Base-by-base conservation (phyloP, 2,329 filamentous ascomycete species). In the Stenocarpella maydis region DNA sequence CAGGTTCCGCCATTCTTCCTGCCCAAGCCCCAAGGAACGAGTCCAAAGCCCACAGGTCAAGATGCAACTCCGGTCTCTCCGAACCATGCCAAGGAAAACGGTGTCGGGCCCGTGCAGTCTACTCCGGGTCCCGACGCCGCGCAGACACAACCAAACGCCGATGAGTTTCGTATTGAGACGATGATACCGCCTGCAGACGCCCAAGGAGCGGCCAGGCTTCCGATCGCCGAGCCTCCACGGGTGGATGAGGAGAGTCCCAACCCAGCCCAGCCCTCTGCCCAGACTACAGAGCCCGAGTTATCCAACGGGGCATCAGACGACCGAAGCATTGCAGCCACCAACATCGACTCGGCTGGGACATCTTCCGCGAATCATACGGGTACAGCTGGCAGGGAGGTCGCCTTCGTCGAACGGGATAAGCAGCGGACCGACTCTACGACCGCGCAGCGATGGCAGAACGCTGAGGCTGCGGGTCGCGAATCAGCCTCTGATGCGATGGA, bases 401-500 rank as follows among this genome's bases (percentile, higher is more conserved):
- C 67, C 3, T 69, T 69, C 24, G 50, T 50, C 21, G 63, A 71
- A 43, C 70, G 64, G 17, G 49, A 67, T 3, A 49, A 64, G 34
- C 63, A 60, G n/a, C 31, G 17, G 34, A 24, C 31, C 19, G 45
- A 54, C 9, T 37, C 63, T 15, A 21, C 21, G 24, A 31, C 19
- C 24, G 55, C 55, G 19, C 68, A 65, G 9, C 43, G 21, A 37
- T 52, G 49, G 50, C 55, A 41, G 14, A 43, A 21, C n/a, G 50
- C 12, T 21, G 43, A 58, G 61, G 26, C 55, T 47, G 49, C 49
- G 76, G 75, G 79, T 75, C 64, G 67, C 37, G 58, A 54, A 60
- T 63, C 69, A 39, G 71, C 43, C 2, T n/a, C 54, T 26, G 71
- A 67, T 55, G 65, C 63, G 37, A 73, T 69, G 71, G 72, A 71